Conservation (phyloP, 73 alveolate genomes). For the Paramecium sonneborni region DNA sequence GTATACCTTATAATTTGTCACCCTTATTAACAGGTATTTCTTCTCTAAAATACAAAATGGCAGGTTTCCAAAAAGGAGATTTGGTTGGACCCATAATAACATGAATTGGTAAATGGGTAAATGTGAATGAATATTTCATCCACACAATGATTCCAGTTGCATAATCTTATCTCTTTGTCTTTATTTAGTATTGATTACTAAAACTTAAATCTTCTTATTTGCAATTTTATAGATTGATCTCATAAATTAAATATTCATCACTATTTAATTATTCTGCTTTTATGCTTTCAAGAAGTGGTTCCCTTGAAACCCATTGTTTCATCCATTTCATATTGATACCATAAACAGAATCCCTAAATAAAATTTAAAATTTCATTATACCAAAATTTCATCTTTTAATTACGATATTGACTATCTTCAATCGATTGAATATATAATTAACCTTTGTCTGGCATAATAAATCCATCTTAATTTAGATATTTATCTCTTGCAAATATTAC, state of each 20-base stretch:
- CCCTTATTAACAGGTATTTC: neutral
- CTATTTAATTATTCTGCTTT: slow-evolving; percentile 69
- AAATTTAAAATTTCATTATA: neutral
- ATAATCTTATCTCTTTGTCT: slow-evolving; percentile 59
- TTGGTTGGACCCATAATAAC: slow-evolving; percentile 23
- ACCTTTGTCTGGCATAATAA: slow-evolving; percentile 90
- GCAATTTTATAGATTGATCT: slow-evolving; percentile 74
- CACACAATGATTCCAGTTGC: slow-evolving; percentile 73
- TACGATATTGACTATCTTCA: slow-evolving; percentile 84
- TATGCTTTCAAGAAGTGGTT: slow-evolving; percentile 84
- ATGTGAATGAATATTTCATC: slow-evolving; percentile 69
- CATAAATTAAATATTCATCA: slow-evolving; percentile 71
- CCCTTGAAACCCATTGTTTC: slow-evolving; percentile 69
- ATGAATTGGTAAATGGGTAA: neutral
- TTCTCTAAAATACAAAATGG: neutral
- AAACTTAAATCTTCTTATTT: slow-evolving; percentile 76
- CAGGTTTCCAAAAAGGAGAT: neutral
- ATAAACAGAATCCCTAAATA: slow-evolving; percentile 71
- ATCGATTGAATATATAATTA: slow-evolving; percentile 76
- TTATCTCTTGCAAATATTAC: slow-evolving; percentile 93
- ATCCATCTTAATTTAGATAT: slow-evolving; percentile 82
- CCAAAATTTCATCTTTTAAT: slow-evolving; percentile 82
- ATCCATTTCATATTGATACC: slow-evolving; percentile 89
- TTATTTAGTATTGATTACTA: slow-evolving; percentile 68
- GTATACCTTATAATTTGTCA: neutral